These are phyloP conservation scores for Cicer chorassanicum DNA, from an alignment of 306 rosid genomes.

Conservation along the genomic window DNA sequence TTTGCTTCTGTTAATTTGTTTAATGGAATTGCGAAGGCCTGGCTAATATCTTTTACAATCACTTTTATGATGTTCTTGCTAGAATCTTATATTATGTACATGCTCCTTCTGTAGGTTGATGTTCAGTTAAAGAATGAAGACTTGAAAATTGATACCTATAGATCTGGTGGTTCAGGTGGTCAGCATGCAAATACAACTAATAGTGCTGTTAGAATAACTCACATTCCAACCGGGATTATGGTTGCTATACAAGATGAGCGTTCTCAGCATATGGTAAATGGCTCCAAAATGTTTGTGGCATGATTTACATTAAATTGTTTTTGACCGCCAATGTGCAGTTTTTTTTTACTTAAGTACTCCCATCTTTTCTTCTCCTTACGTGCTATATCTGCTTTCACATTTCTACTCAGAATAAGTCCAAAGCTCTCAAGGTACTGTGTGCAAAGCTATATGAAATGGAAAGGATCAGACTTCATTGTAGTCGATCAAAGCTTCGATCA, in stretches of 20 bases:
- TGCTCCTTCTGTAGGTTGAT: conserved; percentile 72
- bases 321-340: conserved; percentile 14
- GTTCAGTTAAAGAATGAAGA: conserved; percentile 91
- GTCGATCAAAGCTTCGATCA: conserved; percentile 74
- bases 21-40: conserved; percentile 23
- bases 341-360: neutral
- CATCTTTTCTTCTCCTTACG: conserved; percentile 8
- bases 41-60: conserved; percentile 25
- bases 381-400: conserved; percentile 31
- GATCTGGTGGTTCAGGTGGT: conserved; percentile 95
- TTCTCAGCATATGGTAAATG: conserved; percentile 83
- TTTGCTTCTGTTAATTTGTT: conserved; percentile 1
- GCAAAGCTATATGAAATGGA: conserved; percentile 90
- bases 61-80: conserved; percentile 5
- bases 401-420: conserved; percentile 77
- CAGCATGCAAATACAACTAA: conserved; percentile 97
- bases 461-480: conserved; percentile 69
- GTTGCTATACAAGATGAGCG: conserved; percentile 93
- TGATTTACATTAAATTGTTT: neutral
- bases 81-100: conserved; percentile 10
- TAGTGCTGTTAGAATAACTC: conserved; percentile 92
- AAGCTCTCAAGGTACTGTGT: conserved; percentile 84
- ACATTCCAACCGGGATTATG: conserved; percentile 78
- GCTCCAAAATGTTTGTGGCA: conserved; percentile 36
- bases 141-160: conserved; percentile 76